Conservation (phyloP, 2,329 filamentous ascomycete species). For the Calonectria pseudoturangicola region DNA sequence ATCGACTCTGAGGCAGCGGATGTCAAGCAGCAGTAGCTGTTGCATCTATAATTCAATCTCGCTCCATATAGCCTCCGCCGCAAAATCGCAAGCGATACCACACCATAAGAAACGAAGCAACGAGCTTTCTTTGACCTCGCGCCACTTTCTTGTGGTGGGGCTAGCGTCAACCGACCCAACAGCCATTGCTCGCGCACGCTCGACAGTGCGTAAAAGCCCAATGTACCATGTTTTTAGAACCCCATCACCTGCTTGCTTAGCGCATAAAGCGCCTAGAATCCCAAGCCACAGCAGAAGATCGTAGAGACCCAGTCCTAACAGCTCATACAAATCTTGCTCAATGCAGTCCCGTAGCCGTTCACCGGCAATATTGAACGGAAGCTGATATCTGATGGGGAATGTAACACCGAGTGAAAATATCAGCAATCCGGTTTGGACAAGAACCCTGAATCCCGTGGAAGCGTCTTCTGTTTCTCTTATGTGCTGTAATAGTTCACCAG, state of each 20-base stretch:
- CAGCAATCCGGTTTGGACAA: background rate
- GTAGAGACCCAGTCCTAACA: background rate
- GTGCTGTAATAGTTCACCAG: background rate
- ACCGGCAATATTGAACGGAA: background rate
- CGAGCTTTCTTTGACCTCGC: background rate
- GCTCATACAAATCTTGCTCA: background rate
- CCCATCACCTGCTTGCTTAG: background rate
- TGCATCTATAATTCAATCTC: background rate
- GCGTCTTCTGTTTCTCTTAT: background rate
- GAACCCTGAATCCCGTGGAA: background rate
- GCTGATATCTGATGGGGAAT: background rate
- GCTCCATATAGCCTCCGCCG: background rate
- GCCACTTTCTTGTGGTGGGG: background rate
- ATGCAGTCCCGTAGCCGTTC: background rate
- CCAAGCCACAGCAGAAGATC: slow-evolving; percentile 7
- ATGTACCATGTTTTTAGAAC: background rate
- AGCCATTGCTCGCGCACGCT: background rate
- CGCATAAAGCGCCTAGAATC: background rate
- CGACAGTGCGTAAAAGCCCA: slow-evolving; percentile 1
- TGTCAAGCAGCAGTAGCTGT: no score
- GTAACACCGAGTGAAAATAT: slow-evolving; percentile 3
- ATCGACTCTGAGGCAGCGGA: no score
- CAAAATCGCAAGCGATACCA: background rate
- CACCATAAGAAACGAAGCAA: background rate
- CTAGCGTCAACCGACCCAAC: background rate